Evolutionary conservation across 2,329 filamentous ascomycete species (phyloP).

Genomic region (Trichoderma polysporum): DNA sequence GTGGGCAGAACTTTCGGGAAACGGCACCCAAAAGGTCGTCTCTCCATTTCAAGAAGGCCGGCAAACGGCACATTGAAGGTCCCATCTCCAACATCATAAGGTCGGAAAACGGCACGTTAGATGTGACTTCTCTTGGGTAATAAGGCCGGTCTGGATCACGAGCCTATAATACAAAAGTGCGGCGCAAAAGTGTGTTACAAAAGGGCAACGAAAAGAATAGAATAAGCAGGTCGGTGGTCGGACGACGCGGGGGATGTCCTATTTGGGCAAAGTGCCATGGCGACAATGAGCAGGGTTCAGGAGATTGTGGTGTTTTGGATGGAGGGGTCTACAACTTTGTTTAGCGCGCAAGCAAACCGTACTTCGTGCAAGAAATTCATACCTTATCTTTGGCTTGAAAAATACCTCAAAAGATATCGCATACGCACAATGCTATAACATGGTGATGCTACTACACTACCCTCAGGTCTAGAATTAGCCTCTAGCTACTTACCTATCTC

Average conservation of each 20-base stretch:
- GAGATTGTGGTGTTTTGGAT: background rate
- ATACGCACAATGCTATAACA: background rate
- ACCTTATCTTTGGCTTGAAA: background rate
- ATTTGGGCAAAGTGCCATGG: background rate
- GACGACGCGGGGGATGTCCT: background rate
- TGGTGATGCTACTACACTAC: background rate
- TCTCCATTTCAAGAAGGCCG: background rate
- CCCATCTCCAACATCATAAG: background rate
- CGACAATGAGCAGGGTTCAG: background rate
- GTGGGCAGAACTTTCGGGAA: background rate
- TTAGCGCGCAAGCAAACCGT: background rate
- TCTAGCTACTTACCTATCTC: background rate
- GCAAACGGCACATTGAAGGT: background rate
- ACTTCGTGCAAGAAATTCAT: background rate
- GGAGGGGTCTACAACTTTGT: background rate
- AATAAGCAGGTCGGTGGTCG: background rate
- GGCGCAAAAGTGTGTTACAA: background rate
- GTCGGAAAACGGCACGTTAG: background rate
- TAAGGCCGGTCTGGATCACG: background rate
- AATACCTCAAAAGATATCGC: background rate
- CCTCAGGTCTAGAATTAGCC: background rate
- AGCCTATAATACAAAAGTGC: background rate
- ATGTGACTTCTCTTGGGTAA: background rate
- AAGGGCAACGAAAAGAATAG: background rate
- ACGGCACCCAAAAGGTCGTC: background rate